Conservation (phyloP, 768 basidiomycete species). For the Lenzites betulinus region DNA sequence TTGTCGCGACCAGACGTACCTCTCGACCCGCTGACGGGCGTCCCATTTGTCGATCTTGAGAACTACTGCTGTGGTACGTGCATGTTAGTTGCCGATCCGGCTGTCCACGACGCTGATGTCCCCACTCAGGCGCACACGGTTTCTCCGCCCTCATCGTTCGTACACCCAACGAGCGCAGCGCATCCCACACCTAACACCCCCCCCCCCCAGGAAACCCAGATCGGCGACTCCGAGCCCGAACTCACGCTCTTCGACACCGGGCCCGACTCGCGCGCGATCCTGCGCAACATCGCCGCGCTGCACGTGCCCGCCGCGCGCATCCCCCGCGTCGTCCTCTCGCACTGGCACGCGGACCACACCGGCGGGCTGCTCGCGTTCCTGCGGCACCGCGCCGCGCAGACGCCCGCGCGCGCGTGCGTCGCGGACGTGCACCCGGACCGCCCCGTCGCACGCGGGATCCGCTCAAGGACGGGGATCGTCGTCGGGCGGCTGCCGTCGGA, state of each 20-base stretch:
- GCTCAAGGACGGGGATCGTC: constrained; percentile 38
- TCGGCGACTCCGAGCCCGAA: constrained; percentile 45
- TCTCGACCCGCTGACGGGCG: constrained; percentile 46
- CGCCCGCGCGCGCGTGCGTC: constrained; percentile 37
- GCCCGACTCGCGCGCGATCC: constrained; percentile 72
- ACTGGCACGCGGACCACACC: constrained; percentile 64
- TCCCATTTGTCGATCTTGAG: constrained; percentile 71
- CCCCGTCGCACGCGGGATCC: constrained; percentile 74
- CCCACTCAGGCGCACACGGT: constrained; percentile 69
- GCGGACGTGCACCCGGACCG: constrained; percentile 81
- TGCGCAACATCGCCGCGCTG: constrained; percentile 70
- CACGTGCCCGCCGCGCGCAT: constrained; percentile 54
- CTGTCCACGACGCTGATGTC: neutral
- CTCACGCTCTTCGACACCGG: constrained; percentile 84
- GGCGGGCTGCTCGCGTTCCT: constrained; percentile 65
- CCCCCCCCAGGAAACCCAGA: constrained; percentile 57
- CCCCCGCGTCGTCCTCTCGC: constrained; percentile 67
- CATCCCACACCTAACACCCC: neutral
- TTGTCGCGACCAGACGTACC: constrained; percentile 49
- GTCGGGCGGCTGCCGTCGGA: constrained; percentile 64
- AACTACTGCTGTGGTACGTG: constrained; percentile 69
- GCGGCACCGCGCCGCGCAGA: constrained; percentile 38
- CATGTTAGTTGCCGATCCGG: neutral
- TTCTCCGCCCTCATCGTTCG: constrained; percentile 79
- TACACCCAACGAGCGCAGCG: neutral